Percentiles rank a stretch among this genome's conserved stretches.
Conservation (phyloP, 768 basidiomycete genomes). For the Terana coerulea region DNA sequence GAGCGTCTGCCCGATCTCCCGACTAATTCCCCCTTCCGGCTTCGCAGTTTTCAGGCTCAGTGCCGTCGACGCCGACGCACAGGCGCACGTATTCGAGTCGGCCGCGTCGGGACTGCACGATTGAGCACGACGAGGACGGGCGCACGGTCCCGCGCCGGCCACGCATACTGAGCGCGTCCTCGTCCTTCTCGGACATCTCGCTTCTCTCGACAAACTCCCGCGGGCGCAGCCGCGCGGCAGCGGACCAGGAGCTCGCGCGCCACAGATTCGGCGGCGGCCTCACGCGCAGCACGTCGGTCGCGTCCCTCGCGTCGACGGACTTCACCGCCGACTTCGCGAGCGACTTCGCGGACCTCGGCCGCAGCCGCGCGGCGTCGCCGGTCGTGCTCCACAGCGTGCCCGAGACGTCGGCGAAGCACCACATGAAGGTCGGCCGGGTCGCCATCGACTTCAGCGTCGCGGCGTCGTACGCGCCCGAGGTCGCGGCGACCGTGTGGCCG, state of each 20-base stretch:
- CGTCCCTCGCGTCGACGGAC: not conserved
- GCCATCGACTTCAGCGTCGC: constrained; percentile 17
- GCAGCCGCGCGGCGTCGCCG: constrained; percentile 12
- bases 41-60: not conserved
- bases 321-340: not conserved
- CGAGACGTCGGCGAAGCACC: constrained; percentile 10
- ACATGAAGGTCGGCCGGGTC: constrained; percentile 11
- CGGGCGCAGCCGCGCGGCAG: not conserved
- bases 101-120: too few relatives aligned
- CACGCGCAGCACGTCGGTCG: constrained; percentile 3
- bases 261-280: too few relatives aligned
- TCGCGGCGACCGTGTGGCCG: constrained; percentile 18
- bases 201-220: too few relatives aligned
- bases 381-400: constrained; percentile 3
- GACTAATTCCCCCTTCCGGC: not conserved
- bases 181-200: constrained; percentile 4
- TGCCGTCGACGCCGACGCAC: too few relatives aligned
- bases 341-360: not conserved
- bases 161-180: not conserved
- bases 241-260: constrained; percentile 1
- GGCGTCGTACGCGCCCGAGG: constrained; percentile 10
- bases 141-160: too few relatives aligned
- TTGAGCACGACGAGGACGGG: too few relatives aligned
- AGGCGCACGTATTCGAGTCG: too few relatives aligned
- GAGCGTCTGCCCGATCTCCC: too few relatives aligned